Conservation (phyloP, 352 stramenopile species). For the Pythium phragmiticola region DNA sequence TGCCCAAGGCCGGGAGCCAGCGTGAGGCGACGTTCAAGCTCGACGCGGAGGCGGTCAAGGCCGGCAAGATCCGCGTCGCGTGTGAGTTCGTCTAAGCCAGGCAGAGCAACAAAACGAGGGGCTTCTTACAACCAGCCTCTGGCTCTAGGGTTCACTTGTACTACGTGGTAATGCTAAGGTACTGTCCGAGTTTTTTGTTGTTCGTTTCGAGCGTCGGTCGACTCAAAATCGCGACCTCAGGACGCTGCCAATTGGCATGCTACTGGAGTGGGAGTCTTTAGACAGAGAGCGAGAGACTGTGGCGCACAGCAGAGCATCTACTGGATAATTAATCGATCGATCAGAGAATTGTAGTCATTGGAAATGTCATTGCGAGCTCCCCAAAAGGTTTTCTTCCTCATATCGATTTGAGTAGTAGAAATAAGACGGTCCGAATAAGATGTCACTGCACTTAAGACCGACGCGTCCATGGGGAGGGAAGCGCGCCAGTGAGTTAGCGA, state of each 20-base stretch:
- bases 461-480: constrained; percentile 40
- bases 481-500: constrained; percentile 73
- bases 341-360: constrained; percentile 91
- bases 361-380: constrained; percentile 67
- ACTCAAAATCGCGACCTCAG: no score
- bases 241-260: neutral
- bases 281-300: no score
- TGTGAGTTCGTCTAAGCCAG: constrained; percentile 29
- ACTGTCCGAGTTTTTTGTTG: no score
- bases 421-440: constrained; percentile 9
- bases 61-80: constrained; percentile 29
- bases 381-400: constrained; percentile 77
- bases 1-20: constrained; percentile 1
- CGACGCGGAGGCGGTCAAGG: constrained; percentile 24
- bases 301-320: no score
- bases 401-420: constrained; percentile 37
- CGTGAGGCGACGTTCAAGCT: constrained; percentile 22
- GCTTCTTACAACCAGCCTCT: no score
- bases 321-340: constrained; percentile 38
- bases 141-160: no score
- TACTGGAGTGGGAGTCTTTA: neutral
- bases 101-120: no score
- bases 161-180: no score
- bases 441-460: constrained; percentile 83
- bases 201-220: no score